Conservation (phyloP, 2,329 filamentous ascomycete genomes). For the Fonsecaea pedrosoi region DNA sequence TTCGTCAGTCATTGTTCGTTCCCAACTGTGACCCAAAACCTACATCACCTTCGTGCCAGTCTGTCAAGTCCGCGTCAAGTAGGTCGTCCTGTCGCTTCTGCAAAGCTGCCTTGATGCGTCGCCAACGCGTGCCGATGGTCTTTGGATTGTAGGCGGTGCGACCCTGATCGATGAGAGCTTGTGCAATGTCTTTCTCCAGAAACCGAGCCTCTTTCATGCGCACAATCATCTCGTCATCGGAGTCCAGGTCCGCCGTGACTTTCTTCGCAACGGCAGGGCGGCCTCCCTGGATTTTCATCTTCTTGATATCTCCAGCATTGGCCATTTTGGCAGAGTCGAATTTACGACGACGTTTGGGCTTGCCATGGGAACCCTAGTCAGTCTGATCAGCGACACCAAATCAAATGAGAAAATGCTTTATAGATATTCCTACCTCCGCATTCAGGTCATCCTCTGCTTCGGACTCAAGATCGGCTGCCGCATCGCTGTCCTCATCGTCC, state of each 20-base stretch:
- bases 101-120: slow-evolving; percentile 53
- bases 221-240: slow-evolving; percentile 53
- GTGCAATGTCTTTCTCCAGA: slow-evolving; percentile 53
- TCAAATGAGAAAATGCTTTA: neutral
- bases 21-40: slow-evolving; percentile 22
- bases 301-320: slow-evolving; percentile 49
- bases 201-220: slow-evolving; percentile 43
- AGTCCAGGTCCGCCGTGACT: slow-evolving; percentile 53
- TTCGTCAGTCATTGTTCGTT: slow-evolving; percentile 21
- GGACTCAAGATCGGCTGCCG: slow-evolving; percentile 28
- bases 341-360: slow-evolving; percentile 27
- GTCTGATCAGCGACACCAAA: neutral
- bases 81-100: slow-evolving; percentile 53
- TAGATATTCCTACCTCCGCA: neutral
- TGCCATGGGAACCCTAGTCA: neutral
- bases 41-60: slow-evolving; percentile 60
- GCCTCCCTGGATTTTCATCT: slow-evolving; percentile 54
- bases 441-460: slow-evolving; percentile 27
- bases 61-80: slow-evolving; percentile 55
- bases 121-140: slow-evolving; percentile 57
- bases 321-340: slow-evolving; percentile 21
- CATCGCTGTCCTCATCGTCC: slow-evolving; percentile 34
- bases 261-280: slow-evolving; percentile 52
- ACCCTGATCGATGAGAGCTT: slow-evolving; percentile 51
- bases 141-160: slow-evolving; percentile 54